A percentile compares a stretch with the other conserved stretches of the same genome.
Conservation (phyloP, 805 yeast species). For the Scheffersomyces lignosus region DNA sequence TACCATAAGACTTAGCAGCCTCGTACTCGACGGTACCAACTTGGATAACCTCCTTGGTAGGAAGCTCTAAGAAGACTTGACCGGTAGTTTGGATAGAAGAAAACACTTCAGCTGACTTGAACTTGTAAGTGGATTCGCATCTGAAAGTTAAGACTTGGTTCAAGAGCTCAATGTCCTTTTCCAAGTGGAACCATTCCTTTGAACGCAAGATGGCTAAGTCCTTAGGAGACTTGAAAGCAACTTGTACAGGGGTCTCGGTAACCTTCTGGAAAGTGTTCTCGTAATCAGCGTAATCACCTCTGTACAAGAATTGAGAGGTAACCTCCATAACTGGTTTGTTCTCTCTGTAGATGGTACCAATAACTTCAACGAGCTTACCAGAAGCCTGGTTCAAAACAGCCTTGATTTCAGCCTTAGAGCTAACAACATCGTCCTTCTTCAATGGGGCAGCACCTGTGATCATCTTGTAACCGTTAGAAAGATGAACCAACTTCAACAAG, state of each 20-base stretch:
- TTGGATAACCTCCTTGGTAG: slow-evolving; percentile 85
- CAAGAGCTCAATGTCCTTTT: slow-evolving; percentile 65
- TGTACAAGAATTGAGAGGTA: slow-evolving; percentile 90
- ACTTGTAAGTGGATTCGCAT: slow-evolving; percentile 79
- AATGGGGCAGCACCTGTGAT: slow-evolving; percentile 88
- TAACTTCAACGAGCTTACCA: slow-evolving; percentile 95
- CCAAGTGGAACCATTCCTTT: slow-evolving; percentile 96
- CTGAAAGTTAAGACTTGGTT: slow-evolving; percentile 85
- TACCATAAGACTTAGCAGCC: slow-evolving; percentile 93
- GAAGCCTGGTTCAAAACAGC: slow-evolving; percentile 88
- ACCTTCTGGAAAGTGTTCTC: slow-evolving; percentile 90
- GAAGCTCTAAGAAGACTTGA: slow-evolving; percentile 80
- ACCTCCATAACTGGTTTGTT: slow-evolving; percentile 88
- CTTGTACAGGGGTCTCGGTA: slow-evolving; percentile 83
- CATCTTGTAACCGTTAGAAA: slow-evolving; percentile 93
- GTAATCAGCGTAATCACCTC: slow-evolving; percentile 87
- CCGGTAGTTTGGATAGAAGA: slow-evolving; percentile 83
- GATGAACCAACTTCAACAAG: slow-evolving; percentile 86
- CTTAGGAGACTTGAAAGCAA: slow-evolving; percentile 69
- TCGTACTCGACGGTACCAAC: slow-evolving; percentile 82
- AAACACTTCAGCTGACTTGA: slow-evolving; percentile 72
- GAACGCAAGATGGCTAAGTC: slow-evolving; percentile 92
- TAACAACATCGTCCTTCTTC: slow-evolving; percentile 81
- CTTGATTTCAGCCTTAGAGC: slow-evolving; percentile 79
- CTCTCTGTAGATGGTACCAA: slow-evolving; percentile 80